A percentile compares a stretch with the other conserved stretches of the same genome.
phyloP scores from a whole-genome alignment of 371 early-diverging fungal species.

The Syncephalis plumigaleata region DNA sequence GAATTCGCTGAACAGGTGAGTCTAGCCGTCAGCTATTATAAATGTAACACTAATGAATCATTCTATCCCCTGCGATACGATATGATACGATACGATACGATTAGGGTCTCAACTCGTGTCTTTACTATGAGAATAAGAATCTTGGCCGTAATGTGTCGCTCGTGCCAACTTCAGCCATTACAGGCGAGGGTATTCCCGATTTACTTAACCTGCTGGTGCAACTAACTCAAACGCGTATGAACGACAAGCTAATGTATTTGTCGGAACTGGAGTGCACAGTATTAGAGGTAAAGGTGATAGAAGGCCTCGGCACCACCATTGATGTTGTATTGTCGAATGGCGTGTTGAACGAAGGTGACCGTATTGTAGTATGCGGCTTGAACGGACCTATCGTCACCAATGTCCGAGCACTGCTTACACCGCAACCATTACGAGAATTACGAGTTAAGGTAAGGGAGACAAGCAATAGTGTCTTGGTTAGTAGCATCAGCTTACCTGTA shows the following conservation, averaged over 20 bases:
- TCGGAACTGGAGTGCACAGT: conserved; percentile 97
- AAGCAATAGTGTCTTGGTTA: too few relatives aligned
- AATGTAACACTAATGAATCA: not conserved
- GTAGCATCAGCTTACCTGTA: too few relatives aligned
- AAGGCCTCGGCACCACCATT: conserved; percentile 98
- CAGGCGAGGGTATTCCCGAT: conserved; percentile 99
- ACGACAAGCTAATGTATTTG: conserved; percentile 88
- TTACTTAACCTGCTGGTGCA: conserved; percentile 85
- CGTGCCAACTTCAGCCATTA: conserved; percentile 98
- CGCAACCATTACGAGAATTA: conserved; percentile 97
- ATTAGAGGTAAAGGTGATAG: conserved; percentile 99
- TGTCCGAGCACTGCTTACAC: conserved; percentile 91
- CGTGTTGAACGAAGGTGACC: conserved; percentile 92
- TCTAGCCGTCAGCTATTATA: too few relatives aligned
- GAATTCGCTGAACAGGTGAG: conserved; percentile 84
- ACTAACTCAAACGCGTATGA: conserved; percentile 93
- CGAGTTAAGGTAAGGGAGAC: conserved; percentile 70
- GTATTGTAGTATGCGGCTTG: conserved; percentile 92
- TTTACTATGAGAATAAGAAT: conserved; percentile 96
- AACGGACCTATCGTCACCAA: conserved; percentile 96
- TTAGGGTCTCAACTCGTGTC: conserved; percentile 80
- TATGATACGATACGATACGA: too few relatives aligned
- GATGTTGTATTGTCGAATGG: conserved; percentile 99
- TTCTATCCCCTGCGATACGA: too few relatives aligned
- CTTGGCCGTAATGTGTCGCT: conserved; percentile 91